phyloP scores from a whole-genome alignment of 768 basidiomycete species.

The Russula brevipes region DNA sequence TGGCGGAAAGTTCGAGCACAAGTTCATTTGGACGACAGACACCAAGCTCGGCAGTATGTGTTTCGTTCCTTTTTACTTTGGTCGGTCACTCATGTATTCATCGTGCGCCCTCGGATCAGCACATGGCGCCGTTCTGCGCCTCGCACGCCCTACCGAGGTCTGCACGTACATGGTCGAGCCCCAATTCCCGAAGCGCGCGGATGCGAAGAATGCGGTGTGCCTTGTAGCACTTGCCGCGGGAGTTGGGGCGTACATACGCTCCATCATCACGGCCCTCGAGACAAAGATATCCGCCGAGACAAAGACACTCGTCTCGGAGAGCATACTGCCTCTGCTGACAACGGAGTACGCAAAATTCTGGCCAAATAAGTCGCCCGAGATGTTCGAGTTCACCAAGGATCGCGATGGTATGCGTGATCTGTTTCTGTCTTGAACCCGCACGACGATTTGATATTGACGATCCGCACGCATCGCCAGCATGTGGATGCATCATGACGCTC shows the following conservation, averaged over 20 bases:
- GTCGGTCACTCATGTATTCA: not conserved
- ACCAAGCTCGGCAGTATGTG: slow-evolving; percentile 42
- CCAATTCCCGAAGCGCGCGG: slow-evolving; percentile 51
- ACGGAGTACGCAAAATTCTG: slow-evolving; percentile 44
- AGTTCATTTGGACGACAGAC: slow-evolving; percentile 44
- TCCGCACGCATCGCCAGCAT: slow-evolving; percentile 36
- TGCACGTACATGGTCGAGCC: slow-evolving; percentile 61
- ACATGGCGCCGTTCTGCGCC: slow-evolving; percentile 58
- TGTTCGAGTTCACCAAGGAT: slow-evolving; percentile 41
- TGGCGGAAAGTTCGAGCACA: slow-evolving; percentile 42
- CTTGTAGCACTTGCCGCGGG: slow-evolving; percentile 62
- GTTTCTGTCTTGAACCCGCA: not conserved
- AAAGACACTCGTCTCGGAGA: slow-evolving; percentile 41
- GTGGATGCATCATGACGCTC: slow-evolving; percentile 48
- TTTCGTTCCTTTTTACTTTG: not conserved
- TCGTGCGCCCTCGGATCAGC: slow-evolving; percentile 34
- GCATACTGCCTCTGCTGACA: slow-evolving; percentile 43
- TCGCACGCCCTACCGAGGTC: slow-evolving; percentile 48
- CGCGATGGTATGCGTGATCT: slow-evolving; percentile 43
- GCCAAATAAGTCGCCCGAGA: slow-evolving; percentile 34
- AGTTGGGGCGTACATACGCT: slow-evolving; percentile 51
- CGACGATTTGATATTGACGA: slow-evolving; percentile 2
- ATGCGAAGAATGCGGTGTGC: slow-evolving; percentile 67
- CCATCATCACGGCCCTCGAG: slow-evolving; percentile 40
- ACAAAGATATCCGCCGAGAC: slow-evolving; percentile 42